Evolutionary conservation across 768 basidiomycete species (phyloP).

Genomic region (Calocera viscosa): DNA sequence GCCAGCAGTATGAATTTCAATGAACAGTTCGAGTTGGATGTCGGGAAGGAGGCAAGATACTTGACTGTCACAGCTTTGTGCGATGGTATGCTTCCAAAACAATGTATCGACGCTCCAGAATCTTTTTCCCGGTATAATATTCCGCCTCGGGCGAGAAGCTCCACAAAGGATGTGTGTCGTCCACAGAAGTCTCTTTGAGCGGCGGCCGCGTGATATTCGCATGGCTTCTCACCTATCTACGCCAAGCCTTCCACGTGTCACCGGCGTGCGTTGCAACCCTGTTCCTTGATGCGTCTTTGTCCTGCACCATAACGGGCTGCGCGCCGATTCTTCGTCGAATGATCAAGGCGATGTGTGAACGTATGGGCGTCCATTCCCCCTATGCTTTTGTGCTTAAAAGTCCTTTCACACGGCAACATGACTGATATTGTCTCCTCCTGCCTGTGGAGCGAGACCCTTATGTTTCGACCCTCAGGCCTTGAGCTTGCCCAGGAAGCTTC

Average conservation of each 20-base stretch:
- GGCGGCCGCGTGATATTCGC: neutral
- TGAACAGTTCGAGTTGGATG: too few relatives aligned
- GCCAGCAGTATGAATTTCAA: too few relatives aligned
- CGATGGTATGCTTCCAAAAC: too few relatives aligned
- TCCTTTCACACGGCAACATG: neutral
- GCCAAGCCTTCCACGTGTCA: neutral
- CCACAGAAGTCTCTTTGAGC: neutral
- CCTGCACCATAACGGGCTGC: neutral
- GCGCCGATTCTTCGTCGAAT: neutral
- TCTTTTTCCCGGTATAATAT: neutral
- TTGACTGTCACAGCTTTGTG: too few relatives aligned
- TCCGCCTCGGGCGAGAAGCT: neutral
- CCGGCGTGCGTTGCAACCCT: neutral
- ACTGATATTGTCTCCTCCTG: neutral
- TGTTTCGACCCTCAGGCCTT: neutral
- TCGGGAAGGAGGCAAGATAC: too few relatives aligned
- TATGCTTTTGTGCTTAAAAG: slow-evolving; percentile 1
- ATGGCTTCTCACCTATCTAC: neutral
- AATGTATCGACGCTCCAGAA: neutral
- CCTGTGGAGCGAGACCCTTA: neutral
- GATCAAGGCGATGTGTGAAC: neutral
- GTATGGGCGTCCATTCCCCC: neutral
- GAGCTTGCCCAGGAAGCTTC: neutral
- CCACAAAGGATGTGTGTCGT: neutral
- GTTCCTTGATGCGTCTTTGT: neutral